Base-by-base conservation (phyloP, 2,329 filamentous ascomycete genomes). In the Colletotrichum musae region DNA sequence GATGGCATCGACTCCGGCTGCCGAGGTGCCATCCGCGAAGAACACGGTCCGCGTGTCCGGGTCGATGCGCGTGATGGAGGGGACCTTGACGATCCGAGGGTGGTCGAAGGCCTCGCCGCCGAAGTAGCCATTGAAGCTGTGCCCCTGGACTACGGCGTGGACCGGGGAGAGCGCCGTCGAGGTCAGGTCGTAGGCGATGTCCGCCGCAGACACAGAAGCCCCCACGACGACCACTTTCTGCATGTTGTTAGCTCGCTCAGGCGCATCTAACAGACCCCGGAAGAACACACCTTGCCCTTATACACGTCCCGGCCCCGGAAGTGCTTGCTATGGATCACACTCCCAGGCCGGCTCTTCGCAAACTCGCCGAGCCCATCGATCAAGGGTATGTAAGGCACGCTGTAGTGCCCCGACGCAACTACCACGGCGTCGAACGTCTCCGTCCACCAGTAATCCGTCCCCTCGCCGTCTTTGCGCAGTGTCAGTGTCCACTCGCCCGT, bases 131-230 rank as follows among this genome's bases (percentile, higher is more conserved):
- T 81, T 89, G 83, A 32, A 78, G 58, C 77, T 75, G 72, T 84
- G 84, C n/a, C 87, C 81, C 3, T 88, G 73, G 1, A 76, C 82
- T n/a, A 90, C 85, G 16, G 86, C 83, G 62, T 87, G 81, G 2
- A 90, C 79, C 0, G 87, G 88, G 0, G 77, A 72, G 47, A 83
- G 74, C 0, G 84, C 84, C 0, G 81, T 78, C 7, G 80, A 79
- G 7, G 85, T 77, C 1, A 90, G 79, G 57, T 88, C 86, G 65
- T 85, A 84, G 1, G 86, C 83, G 6, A 90, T 90, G 72, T 92
- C 90, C 24, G 88, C 86, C 0, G 87, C 89, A 0, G 89, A 92
- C 2, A 92, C 89, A 0, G 88, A 91, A 1, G 87, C 89, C 2
- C 90, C 90, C 1, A 92, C 87, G 0, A 90, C 84, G 0, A 92